Evolutionary conservation across 768 basidiomycete species (phyloP).

Genomic region (Auricularia sp.): DNA sequence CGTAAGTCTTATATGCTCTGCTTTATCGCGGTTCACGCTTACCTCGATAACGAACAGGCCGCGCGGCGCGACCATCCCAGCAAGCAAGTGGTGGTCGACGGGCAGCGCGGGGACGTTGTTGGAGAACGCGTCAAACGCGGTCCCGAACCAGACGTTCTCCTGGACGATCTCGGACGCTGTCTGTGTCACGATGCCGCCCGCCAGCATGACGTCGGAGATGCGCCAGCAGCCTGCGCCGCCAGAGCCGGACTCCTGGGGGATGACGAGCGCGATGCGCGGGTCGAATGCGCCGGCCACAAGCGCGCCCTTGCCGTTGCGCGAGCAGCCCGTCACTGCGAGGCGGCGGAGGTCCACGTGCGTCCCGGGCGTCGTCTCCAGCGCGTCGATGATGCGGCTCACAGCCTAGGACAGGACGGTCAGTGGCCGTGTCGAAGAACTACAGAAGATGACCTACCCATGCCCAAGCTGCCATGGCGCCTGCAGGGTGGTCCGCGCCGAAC

Average conservation of each 20-base stretch:
- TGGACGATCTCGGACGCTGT: conserved; percentile 12
- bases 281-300: conserved; percentile 14
- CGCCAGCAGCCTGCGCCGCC: conserved; percentile 14
- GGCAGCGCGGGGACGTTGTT: conserved; percentile 10
- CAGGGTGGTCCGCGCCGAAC: conserved; percentile 10
- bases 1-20: background rate
- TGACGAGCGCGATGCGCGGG: conserved; percentile 11
- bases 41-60: conserved; percentile 9
- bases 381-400: conserved; percentile 13
- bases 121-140: conserved; percentile 8
- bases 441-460: conserved; percentile 22
- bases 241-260: conserved; percentile 13
- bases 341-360: conserved; percentile 6
- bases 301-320: conserved; percentile 14
- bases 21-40: background rate
- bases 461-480: conserved; percentile 6
- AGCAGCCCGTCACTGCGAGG: conserved; percentile 13
- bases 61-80: conserved; percentile 12
- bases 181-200: conserved; percentile 9
- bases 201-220: conserved; percentile 8
- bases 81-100: conserved; percentile 11
- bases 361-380: conserved; percentile 7
- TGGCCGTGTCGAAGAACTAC: background rate
- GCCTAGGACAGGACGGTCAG: background rate
- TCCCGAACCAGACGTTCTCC: conserved; percentile 12